Conservation (phyloP, 2,329 filamentous ascomycete genomes). For the Penicillium sp. region DNA sequence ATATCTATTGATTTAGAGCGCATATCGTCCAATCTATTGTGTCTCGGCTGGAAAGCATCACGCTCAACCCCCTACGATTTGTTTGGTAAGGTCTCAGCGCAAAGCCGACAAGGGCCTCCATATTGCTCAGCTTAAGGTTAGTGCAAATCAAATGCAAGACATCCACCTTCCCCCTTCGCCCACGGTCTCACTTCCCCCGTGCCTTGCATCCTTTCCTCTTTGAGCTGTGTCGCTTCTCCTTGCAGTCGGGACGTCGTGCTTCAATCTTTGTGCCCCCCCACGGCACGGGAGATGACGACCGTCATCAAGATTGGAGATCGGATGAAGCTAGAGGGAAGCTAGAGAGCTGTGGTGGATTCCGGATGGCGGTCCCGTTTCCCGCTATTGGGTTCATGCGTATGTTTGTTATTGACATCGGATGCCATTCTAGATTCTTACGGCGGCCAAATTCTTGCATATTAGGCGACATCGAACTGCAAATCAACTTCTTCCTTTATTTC, state of each 20-base stretch:
- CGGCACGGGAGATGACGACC: constrained; percentile 26
- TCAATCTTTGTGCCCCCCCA: constrained; percentile 9
- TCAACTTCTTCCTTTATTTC: constrained; percentile 17
- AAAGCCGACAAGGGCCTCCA: constrained; percentile 3
- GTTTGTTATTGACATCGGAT: constrained; percentile 38
- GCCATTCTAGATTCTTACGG: constrained; percentile 21
- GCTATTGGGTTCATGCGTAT: constrained; percentile 5
- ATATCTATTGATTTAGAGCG: background rate
- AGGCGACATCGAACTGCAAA: constrained; percentile 25
- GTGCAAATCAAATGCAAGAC: constrained; percentile 13
- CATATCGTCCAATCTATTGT: background rate
- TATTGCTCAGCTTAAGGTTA: constrained; percentile 30
- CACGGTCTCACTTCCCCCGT: constrained; percentile 30
- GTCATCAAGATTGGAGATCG: constrained; percentile 16
- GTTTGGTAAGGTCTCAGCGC: constrained; percentile 22
- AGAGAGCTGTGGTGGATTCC: constrained; percentile 9
- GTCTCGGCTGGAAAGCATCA: constrained; percentile 23
- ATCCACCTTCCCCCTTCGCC: constrained; percentile 26
- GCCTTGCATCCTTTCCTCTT: constrained; percentile 38
- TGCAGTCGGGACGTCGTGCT: constrained; percentile 33
- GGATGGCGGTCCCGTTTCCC: constrained; percentile 27
- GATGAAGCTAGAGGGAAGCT: background rate
- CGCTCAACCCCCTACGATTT: constrained; percentile 6
- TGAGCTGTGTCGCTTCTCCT: constrained; percentile 30
- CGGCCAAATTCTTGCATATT: constrained; percentile 31